Conservation (phyloP, 805 yeast genomes). For the Ogataea nitratoaversa region DNA sequence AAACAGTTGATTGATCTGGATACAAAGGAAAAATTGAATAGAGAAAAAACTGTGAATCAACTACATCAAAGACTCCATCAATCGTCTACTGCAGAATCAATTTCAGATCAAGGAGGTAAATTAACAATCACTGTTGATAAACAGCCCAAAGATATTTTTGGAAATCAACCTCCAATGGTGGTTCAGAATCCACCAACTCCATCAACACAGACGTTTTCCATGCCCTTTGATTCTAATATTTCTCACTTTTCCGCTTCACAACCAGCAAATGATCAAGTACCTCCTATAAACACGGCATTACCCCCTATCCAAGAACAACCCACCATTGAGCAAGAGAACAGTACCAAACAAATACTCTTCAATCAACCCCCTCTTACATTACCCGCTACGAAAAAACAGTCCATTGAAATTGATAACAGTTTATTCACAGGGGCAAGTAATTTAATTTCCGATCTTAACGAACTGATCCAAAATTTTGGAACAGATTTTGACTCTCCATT, state of each 20-base stretch:
- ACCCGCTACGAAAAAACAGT: slow-evolving; percentile 8
- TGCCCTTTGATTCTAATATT: slow-evolving; percentile 2
- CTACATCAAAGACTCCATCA: too few species aligned
- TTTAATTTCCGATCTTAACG: slow-evolving; percentile 33
- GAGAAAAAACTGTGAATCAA: too few species aligned
- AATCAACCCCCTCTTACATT: slow-evolving; percentile 8
- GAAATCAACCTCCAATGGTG: slow-evolving; percentile 16
- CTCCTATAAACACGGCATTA: neutral
- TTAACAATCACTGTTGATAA: neutral
- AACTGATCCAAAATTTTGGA: slow-evolving; percentile 28
- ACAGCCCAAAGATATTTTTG: slow-evolving; percentile 7
- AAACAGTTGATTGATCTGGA: slow-evolving; percentile 13
- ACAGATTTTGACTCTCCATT: slow-evolving; percentile 20
- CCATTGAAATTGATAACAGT: slow-evolving; percentile 27
- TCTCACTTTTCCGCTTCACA: neutral
- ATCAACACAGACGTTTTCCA: neutral
- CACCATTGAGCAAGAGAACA: slow-evolving; percentile 7
- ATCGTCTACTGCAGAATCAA: neutral
- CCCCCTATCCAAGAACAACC: neutral
- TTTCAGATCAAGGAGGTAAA: neutral
- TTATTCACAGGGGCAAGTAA: slow-evolving; percentile 32
- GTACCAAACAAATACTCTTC: slow-evolving; percentile 10
- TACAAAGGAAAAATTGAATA: slow-evolving; percentile 8
- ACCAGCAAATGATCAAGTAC: neutral
- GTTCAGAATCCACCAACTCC: slow-evolving; percentile 22